Percentiles rank a stretch among this genome's conserved stretches.
Conservation (phyloP, 345 rosid genomes). For the Hibiscus mutabilis region DNA sequence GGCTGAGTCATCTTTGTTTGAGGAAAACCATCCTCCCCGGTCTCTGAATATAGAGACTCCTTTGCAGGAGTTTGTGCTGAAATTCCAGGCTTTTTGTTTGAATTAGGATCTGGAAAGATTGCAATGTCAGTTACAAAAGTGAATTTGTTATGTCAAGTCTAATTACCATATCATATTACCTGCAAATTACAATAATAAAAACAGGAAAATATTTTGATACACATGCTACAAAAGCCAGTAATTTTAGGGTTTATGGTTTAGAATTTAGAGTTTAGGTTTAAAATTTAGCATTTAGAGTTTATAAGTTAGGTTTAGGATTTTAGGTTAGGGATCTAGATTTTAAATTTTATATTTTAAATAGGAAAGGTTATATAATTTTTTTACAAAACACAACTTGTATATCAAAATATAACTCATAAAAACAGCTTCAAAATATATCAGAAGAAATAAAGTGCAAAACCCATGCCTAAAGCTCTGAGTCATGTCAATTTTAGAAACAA, state of each 20-base stretch:
- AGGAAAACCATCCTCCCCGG: background rate
- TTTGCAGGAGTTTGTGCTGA: background rate
- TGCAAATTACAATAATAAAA: background rate
- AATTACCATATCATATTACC: background rate
- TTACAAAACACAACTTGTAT: too few relatives aligned
- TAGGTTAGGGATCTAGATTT: too few relatives aligned
- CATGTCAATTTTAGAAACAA: background rate
- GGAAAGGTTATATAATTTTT: too few relatives aligned
- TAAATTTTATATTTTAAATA: too few relatives aligned
- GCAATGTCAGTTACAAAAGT: background rate
- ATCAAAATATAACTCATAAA: too few relatives aligned
- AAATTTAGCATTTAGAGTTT: too few relatives aligned
- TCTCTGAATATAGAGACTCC: background rate
- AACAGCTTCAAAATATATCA: background rate
- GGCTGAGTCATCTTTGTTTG: slow-evolving; percentile 22
- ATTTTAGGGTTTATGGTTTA: too few relatives aligned
- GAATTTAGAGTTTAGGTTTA: too few relatives aligned
- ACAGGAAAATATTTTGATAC: too few relatives aligned
- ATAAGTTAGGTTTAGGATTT: too few relatives aligned
- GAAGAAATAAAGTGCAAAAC: background rate
- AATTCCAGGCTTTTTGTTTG: slow-evolving; percentile 1
- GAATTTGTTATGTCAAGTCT: background rate
- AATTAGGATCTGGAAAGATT: slow-evolving; percentile 2
- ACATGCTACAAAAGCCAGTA: too few relatives aligned
- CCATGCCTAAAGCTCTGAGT: background rate